A percentile compares a stretch with the other conserved stretches of the same genome.
Conservation (phyloP, 1,139 yeast species). For the Nakaseomyces nivariensis region DNA sequence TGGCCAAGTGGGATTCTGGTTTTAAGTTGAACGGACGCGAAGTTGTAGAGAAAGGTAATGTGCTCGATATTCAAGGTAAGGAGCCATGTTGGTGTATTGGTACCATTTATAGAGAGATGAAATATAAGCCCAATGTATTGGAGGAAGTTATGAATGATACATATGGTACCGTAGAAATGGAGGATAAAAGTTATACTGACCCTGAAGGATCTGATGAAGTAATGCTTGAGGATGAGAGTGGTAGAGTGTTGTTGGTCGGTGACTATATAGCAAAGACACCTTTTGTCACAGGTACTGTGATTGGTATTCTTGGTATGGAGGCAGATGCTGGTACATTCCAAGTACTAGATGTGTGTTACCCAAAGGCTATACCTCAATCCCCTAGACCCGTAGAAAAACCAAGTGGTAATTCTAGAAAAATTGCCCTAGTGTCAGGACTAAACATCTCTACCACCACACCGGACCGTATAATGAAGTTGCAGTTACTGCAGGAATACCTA, state of each 20-base stretch:
- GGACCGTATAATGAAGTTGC: slow-evolving; percentile 39
- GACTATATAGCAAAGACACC: slow-evolving; percentile 40
- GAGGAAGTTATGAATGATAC: slow-evolving; percentile 57
- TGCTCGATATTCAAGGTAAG: slow-evolving; percentile 63
- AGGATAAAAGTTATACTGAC: slow-evolving; percentile 38
- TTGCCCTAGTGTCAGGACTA: slow-evolving; percentile 72
- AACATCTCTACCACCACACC: slow-evolving; percentile 39
- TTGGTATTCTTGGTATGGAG: slow-evolving; percentile 82
- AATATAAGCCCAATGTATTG: slow-evolving; percentile 73
- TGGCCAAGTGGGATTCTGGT: slow-evolving; percentile 43
- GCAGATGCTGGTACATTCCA: slow-evolving; percentile 76
- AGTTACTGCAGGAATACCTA: slow-evolving; percentile 60
- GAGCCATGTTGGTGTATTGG: slow-evolving; percentile 86
- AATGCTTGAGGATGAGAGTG: slow-evolving; percentile 88
- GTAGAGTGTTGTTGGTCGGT: slow-evolving; percentile 70
- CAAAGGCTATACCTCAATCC: slow-evolving; percentile 51
- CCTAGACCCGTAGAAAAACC: slow-evolving; percentile 24
- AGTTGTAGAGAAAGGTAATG: slow-evolving; percentile 44
- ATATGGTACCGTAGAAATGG: slow-evolving; percentile 34
- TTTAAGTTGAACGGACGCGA: slow-evolving; percentile 32
- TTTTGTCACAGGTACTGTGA: slow-evolving; percentile 78
- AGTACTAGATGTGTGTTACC: slow-evolving; percentile 69
- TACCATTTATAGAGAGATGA: slow-evolving; percentile 76
- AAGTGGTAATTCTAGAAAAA: slow-evolving; percentile 19
- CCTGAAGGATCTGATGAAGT: slow-evolving; percentile 45